Percentiles rank a stretch among this genome's conserved stretches.
These are phyloP conservation scores for Quercus robur DNA, from an alignment of 306 rosid species.

Conservation along the genomic window DNA sequence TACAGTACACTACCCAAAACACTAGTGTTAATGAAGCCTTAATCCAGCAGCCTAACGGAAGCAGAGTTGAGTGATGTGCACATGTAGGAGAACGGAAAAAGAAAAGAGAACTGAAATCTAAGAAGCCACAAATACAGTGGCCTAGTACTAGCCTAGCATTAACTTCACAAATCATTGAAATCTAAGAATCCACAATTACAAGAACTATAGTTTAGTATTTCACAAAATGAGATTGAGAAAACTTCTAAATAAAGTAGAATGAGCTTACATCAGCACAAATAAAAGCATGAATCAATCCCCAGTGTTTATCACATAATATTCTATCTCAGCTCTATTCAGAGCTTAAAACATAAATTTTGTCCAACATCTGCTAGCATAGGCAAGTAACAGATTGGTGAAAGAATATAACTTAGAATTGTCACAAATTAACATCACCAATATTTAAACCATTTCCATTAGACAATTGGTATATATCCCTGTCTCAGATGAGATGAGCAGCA, in stretches of 20 bases:
- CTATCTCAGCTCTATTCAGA: background rate
- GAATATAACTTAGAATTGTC: background rate
- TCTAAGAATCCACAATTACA: background rate
- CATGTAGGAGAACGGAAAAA: background rate
- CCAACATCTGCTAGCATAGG: background rate
- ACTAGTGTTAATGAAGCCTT: too few species aligned
- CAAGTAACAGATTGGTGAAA: background rate
- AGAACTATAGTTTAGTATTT: background rate
- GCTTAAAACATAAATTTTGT: background rate
- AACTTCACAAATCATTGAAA: background rate
- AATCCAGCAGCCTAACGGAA: too few species aligned
- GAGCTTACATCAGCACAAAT: background rate
- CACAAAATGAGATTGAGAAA: background rate
- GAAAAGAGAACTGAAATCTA: background rate
- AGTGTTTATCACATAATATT: background rate
- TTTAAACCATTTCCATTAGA: background rate
- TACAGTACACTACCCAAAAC: too few species aligned
- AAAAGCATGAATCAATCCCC: background rate
- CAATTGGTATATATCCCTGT: background rate
- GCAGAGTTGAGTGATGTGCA: background rate
- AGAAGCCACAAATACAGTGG: background rate
- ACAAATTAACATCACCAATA: background rate
- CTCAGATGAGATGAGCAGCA: background rate
- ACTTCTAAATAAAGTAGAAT: background rate
- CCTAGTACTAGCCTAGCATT: background rate